Evolutionary conservation across 805 yeast genomes (phyloP).

Genomic region (Lipomyces yamanashiensis): DNA sequence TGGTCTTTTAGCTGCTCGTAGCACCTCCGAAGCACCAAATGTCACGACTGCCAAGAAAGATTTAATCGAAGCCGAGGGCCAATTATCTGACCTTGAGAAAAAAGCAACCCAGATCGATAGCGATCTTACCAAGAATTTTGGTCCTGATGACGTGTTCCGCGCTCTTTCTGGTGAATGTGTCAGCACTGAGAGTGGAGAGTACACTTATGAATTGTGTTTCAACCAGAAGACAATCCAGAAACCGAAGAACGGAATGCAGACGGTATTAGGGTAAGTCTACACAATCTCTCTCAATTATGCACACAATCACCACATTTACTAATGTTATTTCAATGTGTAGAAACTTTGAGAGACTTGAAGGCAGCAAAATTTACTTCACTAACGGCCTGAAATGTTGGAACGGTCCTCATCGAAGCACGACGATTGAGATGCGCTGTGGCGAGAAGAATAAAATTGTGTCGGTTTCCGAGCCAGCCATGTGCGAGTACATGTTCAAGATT

Average conservation of each 20-base stretch:
- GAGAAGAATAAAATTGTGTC: conserved; percentile 56
- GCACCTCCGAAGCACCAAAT: conserved; percentile 19
- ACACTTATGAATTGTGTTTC: conserved; percentile 67
- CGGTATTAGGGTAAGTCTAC: conserved; percentile 55
- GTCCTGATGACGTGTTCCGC: conserved; percentile 67
- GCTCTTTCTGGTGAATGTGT: conserved; percentile 59
- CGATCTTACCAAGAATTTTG: conserved; percentile 48
- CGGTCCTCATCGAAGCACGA: conserved; percentile 82
- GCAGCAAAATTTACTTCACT: conserved; percentile 50
- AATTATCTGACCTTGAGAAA: conserved; percentile 27
- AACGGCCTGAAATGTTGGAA: conserved; percentile 90
- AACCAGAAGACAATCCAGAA: conserved; percentile 63
- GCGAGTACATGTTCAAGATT: conserved; percentile 66
- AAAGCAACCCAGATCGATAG: conserved; percentile 31
- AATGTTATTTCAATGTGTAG: not conserved
- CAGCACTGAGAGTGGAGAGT: conserved; percentile 63
- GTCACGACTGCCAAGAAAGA: conserved; percentile 32
- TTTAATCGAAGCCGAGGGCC: conserved; percentile 13
- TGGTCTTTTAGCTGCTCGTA: conserved; percentile 33
- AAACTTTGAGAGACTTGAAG: conserved; percentile 40
- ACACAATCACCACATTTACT: not conserved
- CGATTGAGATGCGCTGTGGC: conserved; percentile 71
- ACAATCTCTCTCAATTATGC: conserved; percentile 27
- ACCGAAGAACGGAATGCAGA: conserved; percentile 49
- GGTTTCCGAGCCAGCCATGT: conserved; percentile 87